These are phyloP conservation scores for Saturnispora gosingensis DNA, from an alignment of 805 yeast species.

Conservation along the genomic window DNA sequence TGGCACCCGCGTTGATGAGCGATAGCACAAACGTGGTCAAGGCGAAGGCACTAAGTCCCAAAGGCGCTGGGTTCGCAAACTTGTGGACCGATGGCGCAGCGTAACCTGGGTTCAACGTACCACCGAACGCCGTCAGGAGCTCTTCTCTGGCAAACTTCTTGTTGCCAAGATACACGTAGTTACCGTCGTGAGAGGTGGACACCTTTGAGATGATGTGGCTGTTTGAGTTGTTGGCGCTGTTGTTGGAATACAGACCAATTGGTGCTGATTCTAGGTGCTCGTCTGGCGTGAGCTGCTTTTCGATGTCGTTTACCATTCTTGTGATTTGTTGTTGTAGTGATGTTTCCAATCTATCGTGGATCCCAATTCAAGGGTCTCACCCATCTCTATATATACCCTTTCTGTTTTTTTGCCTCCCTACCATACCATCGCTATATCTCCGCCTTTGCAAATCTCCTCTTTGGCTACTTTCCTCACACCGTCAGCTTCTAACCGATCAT, in stretches of 20 bases:
- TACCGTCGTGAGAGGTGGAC: conserved; percentile 48
- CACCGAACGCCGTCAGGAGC: conserved; percentile 65
- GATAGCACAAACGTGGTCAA: conserved; percentile 59
- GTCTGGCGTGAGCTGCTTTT: conserved; percentile 15
- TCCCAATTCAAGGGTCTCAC: background rate
- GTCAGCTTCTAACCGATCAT: background rate
- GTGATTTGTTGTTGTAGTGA: background rate
- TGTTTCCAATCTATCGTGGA: too few species aligned
- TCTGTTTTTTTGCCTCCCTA: background rate
- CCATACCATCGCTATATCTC: background rate
- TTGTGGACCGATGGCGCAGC: conserved; percentile 46
- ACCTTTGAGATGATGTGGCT: conserved; percentile 15
- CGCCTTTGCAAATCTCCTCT: background rate
- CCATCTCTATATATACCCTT: background rate
- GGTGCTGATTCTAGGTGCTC: conserved; percentile 19
- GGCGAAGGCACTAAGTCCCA: conserved; percentile 66
- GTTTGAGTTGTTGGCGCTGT: conserved; percentile 2
- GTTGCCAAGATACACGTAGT: conserved; percentile 62
- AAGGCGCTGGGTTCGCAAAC: conserved; percentile 67
- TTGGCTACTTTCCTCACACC: background rate
- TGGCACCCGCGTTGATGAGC: conserved; percentile 52
- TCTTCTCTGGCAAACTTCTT: conserved; percentile 57
- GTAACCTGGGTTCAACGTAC: conserved; percentile 67
- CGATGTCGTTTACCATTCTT: conserved; percentile 14
- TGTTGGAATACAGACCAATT: conserved; percentile 15